A percentile compares a stretch with the other conserved stretches of the same genome.
These are phyloP conservation scores for Lavandula angustifolia DNA, from an alignment of 257 asterid species.

Conservation along the genomic window DNA sequence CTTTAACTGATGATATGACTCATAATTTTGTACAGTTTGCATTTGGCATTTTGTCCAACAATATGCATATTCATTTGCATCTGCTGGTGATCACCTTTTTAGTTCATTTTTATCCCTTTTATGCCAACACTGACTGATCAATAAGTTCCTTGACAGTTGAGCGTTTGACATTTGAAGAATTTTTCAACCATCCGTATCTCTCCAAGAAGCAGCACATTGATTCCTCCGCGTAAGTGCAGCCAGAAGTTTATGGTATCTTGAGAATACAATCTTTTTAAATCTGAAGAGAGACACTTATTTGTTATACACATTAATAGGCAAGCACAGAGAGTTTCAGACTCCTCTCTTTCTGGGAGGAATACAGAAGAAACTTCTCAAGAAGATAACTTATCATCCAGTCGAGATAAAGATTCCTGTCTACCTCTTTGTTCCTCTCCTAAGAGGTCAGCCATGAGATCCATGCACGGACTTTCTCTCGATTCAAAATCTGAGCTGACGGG, in stretches of 20 bases:
- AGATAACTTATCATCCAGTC: constrained; percentile 69
- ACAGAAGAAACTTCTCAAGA: constrained; percentile 56
- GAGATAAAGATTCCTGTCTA: constrained; percentile 60
- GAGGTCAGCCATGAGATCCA: constrained; percentile 43
- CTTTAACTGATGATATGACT: constrained; percentile 1
- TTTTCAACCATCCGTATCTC: constrained; percentile 86
- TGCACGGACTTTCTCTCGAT: constrained; percentile 60
- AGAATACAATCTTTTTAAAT: constrained; percentile 9
- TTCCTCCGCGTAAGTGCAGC: constrained; percentile 47
- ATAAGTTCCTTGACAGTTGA: constrained; percentile 54
- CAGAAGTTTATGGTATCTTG: constrained; percentile 30
- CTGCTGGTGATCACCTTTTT: constrained; percentile 3
- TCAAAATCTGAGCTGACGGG: constrained; percentile 47
- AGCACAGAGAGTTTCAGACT: constrained; percentile 51
- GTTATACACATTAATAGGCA: constrained; percentile 49
- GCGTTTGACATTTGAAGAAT: constrained; percentile 88
- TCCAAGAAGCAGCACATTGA: constrained; percentile 58
- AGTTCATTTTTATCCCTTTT: not conserved
- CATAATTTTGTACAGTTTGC: constrained; percentile 14
- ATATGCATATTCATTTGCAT: not conserved
- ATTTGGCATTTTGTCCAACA: constrained; percentile 17
- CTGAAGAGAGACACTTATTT: constrained; percentile 17
- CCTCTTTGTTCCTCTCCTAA: constrained; percentile 51
- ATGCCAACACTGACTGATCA: constrained; percentile 21
- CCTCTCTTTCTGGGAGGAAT: constrained; percentile 47